A percentile compares a stretch with the other conserved stretches of the same genome.
Conservation (phyloP, 2,329 filamentous ascomycete species). For the Neurospora crassa region DNA sequence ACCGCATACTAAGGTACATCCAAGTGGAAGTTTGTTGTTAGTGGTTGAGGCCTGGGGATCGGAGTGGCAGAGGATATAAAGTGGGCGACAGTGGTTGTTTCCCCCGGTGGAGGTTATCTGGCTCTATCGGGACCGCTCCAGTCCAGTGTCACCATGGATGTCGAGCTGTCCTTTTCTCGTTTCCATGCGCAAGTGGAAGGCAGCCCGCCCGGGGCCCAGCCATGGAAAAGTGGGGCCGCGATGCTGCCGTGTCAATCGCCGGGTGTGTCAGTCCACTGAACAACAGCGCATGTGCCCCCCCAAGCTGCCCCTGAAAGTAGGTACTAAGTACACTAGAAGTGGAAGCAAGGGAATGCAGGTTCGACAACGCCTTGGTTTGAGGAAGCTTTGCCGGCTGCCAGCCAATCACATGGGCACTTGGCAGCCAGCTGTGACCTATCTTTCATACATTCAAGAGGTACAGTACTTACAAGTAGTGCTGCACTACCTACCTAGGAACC, state of each 20-base stretch:
- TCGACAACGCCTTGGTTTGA: neutral
- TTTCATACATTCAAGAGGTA: no score
- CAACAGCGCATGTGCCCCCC: neutral
- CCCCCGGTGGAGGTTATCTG: neutral
- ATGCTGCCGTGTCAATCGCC: neutral
- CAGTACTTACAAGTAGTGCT: neutral
- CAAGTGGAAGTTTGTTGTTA: neutral
- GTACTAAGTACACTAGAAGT: no score
- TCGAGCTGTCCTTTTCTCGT: constrained; percentile 17
- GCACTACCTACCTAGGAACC: neutral
- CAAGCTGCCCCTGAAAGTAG: neutral
- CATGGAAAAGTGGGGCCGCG: neutral
- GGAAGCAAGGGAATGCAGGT: no score
- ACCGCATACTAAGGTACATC: no score
- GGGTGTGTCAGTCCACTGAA: neutral
- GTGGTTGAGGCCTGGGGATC: neutral
- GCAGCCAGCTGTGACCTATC: neutral
- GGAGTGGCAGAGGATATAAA: neutral
- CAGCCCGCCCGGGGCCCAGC: neutral
- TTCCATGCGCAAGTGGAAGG: constrained; percentile 1
- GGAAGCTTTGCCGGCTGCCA: neutral
- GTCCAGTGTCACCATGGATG: constrained; percentile 1
- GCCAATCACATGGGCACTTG: neutral
- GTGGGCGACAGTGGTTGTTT: neutral
- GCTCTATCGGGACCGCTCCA: neutral